Conservation (phyloP, 345 rosid species). For the Turritis glabra region DNA sequence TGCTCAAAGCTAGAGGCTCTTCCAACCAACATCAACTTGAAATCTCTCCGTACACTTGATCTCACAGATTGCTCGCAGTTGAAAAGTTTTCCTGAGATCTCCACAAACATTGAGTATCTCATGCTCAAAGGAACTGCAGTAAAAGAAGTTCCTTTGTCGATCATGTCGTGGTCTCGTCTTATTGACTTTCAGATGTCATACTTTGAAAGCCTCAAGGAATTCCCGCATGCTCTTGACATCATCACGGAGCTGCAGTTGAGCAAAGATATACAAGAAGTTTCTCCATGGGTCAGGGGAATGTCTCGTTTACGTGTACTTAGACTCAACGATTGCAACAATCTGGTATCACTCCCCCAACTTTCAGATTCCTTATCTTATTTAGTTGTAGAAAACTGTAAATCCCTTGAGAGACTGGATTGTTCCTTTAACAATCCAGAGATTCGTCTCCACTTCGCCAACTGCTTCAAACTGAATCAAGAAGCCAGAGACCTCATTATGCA, state of each 20-base stretch:
- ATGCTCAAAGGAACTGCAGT: not conserved
- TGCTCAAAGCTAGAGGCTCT: not conserved
- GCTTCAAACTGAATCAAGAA: not conserved
- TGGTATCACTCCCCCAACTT: not conserved
- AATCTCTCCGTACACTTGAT: not conserved
- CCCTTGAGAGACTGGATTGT: too few relatives aligned
- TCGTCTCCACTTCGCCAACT: not conserved
- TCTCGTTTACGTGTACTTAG: not conserved
- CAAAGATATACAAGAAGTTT: not conserved
- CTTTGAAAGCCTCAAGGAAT: not conserved
- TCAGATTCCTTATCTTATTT: not conserved
- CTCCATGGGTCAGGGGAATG: not conserved
- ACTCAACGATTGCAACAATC: not conserved
- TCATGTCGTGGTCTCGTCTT: not conserved
- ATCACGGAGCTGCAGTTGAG: not conserved
- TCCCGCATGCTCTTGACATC: not conserved
- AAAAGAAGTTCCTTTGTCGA: not conserved
- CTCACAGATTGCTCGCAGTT: not conserved
- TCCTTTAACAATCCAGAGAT: too few relatives aligned
- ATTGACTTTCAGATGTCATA: not conserved
- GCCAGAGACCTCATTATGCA: not conserved
- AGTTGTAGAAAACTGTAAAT: too few relatives aligned
- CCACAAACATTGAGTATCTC: not conserved
- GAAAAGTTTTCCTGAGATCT: not conserved
- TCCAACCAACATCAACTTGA: not conserved